Percentiles rank a stretch among this genome's conserved stretches.
Evolutionary conservation across 805 yeast genomes (phyloP).

Genomic region (Lachancea sp.): DNA sequence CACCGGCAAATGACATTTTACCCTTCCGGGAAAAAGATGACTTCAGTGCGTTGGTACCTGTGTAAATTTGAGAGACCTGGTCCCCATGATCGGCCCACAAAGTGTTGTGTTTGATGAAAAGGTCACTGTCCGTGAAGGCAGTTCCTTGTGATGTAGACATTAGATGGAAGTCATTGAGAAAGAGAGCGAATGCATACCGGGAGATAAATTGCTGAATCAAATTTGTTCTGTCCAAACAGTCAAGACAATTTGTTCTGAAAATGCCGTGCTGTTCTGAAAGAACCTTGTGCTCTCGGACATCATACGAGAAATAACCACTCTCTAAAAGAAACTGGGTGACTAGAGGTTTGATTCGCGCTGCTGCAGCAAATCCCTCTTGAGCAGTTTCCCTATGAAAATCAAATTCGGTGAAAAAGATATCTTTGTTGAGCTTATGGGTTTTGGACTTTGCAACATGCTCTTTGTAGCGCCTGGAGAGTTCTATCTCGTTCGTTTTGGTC

Average conservation of each 20-base stretch:
- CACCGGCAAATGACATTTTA: constrained; percentile 94
- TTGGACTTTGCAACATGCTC: constrained; percentile 46
- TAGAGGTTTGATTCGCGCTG: constrained; percentile 57
- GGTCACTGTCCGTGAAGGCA: constrained; percentile 41
- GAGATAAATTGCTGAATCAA: constrained; percentile 82
- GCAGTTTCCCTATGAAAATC: constrained; percentile 93
- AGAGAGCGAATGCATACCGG: constrained; percentile 55
- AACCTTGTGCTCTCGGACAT: constrained; percentile 45
- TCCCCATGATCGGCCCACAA: constrained; percentile 99
- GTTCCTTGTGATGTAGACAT: constrained; percentile 15
- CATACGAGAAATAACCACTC: constrained; percentile 79
- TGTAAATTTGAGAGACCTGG: constrained; percentile 88
- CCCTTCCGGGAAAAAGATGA: constrained; percentile 93
- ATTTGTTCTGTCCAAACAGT: constrained; percentile 91
- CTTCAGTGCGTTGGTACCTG: constrained; percentile 96
- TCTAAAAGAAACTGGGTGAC: constrained; percentile 61
- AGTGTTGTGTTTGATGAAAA: constrained; percentile 69
- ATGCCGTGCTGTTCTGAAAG: constrained; percentile 81
- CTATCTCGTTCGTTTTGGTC: constrained; percentile 70
- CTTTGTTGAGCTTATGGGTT: constrained; percentile 22
- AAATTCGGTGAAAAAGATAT: constrained; percentile 64
- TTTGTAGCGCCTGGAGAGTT: constrained; percentile 59
- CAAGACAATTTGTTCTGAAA: constrained; percentile 89
- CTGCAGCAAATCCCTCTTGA: constrained; percentile 84
- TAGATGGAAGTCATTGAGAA: constrained; percentile 39